Percentiles rank a stretch among this genome's conserved stretches.
phyloP scores from a whole-genome alignment of 1,284 basidiomycete genomes.

The Malassezia cuniculi region DNA sequence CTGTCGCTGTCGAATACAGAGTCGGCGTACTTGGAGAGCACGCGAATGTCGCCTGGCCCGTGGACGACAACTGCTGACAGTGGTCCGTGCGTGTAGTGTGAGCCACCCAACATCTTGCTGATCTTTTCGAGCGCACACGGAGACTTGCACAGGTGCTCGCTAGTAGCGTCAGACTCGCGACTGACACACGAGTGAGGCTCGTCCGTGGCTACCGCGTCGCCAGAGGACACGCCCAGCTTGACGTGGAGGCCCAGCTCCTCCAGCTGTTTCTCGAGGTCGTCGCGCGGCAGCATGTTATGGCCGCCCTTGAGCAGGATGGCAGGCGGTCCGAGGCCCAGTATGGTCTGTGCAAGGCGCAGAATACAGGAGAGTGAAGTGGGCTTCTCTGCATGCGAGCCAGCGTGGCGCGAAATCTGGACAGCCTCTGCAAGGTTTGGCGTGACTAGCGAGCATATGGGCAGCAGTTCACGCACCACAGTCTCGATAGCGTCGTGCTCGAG shows the following conservation, averaged over 20 bases:
- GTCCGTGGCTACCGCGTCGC: too few species aligned
- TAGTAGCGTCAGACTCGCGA: too few species aligned
- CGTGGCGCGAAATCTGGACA: slow-evolving; percentile 53
- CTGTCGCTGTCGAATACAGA: slow-evolving; percentile 38
- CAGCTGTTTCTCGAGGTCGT: slow-evolving; percentile 12
- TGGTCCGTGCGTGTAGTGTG: too few species aligned
- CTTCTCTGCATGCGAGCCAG: slow-evolving; percentile 3
- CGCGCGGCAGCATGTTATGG: slow-evolving; percentile 50
- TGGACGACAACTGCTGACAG: slow-evolving; percentile 4
- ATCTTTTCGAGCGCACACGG: too few species aligned
- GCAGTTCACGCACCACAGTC: slow-evolving; percentile 54
- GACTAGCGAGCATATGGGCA: slow-evolving; percentile 62
- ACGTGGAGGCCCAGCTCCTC: not conserved
- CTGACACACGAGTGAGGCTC: too few species aligned
- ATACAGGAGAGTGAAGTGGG: slow-evolving; percentile 14
- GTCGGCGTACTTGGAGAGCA: slow-evolving; percentile 50
- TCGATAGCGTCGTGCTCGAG: slow-evolving; percentile 58
- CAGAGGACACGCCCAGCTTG: too few species aligned
- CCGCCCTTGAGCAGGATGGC: slow-evolving; percentile 79
- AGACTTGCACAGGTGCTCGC: too few species aligned
- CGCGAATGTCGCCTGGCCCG: slow-evolving; percentile 16
- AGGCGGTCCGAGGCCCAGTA: slow-evolving; percentile 51
- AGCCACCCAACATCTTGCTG: too few species aligned
- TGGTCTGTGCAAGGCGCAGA: slow-evolving; percentile 50
- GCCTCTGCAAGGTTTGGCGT: slow-evolving; percentile 79